Evolutionary conservation across 2,329 filamentous ascomycete genomes (phyloP), one percentile per base, ranked within the genome.

Genomic region (Aspergillus tubingensis): DNA sequence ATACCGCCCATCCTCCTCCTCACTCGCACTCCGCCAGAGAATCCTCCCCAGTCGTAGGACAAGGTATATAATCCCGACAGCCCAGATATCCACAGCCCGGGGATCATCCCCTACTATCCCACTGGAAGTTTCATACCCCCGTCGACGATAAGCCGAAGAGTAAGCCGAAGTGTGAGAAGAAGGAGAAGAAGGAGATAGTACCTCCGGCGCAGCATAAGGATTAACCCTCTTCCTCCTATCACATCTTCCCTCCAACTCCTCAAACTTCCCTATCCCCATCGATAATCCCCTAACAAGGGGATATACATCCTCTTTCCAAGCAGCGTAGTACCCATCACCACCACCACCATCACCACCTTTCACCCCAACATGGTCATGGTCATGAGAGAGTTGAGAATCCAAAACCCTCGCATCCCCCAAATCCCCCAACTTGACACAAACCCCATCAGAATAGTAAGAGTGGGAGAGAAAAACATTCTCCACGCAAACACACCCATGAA

Each of bases 401-500:
- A 49, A 8, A 3, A 49, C 23, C 39, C 56, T 57, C 15, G 62
- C 70, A 23, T 67, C 44, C 94, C 93, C 94, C 72, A 98, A 97
- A 67, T 97, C 94, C 8, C 93, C 92, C 62, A 98, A 93, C 66
- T 96, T 95, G 25, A 96, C 90, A 63, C 92, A 91, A 57, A 44
- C n/a, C 44, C 44, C 13, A 10, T 23, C 21, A 23, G 21, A 23
- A 23, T 23, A 23, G 21, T 23, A 4, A 23, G 21, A 23, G 21
- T 23, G 21, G 21, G 21, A 85, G 61, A 97, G 90, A 0, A 98
- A 82, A 48, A 97, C 95, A 65, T 97, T 97, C 70, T 97, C 93
- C 0, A 94, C 92, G 73, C 96, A 97, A 68, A 98, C 85, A 70
- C 97, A 93, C 51, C 94, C 90, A 75, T 98, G 94, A 0, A 97